A percentile compares a stretch with the other conserved stretches of the same genome.
Evolutionary conservation across 2,329 filamentous ascomycete species (phyloP).

Genomic region (Penicillium sp.): DNA sequence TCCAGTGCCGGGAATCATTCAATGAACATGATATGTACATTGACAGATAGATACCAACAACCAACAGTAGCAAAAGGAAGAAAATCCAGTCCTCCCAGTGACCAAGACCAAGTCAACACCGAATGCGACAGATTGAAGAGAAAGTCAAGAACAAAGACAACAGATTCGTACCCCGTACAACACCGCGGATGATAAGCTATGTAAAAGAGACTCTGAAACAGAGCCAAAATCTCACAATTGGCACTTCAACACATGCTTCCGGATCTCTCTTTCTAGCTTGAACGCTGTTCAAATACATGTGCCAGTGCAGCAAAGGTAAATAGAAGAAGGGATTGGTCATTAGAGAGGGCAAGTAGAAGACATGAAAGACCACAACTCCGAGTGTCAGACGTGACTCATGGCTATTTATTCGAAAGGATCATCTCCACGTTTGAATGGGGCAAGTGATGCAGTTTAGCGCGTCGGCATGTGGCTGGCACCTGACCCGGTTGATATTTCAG

Average conservation of each 20-base stretch:
- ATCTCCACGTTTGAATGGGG: too few relatives aligned
- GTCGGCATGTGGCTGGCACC: constrained; percentile 31
- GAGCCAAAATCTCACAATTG: constrained; percentile 1
- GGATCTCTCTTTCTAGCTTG: constrained; percentile 7
- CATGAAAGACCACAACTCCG: not conserved
- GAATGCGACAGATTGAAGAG: constrained; percentile 6
- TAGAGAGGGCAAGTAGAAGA: constrained; percentile 11
- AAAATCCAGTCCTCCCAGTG: not conserved
- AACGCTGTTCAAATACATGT: constrained; percentile 18
- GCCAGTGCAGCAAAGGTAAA: constrained; percentile 9
- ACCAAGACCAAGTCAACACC: constrained; percentile 4
- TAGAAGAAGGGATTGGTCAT: constrained; percentile 14
- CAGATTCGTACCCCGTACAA: constrained; percentile 8
- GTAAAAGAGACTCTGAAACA: constrained; percentile 8
- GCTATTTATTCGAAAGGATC: too few relatives aligned
- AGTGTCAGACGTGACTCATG: constrained; percentile 4
- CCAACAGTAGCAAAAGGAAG: not conserved
- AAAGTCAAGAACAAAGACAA: constrained; percentile 1
- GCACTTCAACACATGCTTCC: constrained; percentile 3
- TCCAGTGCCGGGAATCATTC: too few relatives aligned
- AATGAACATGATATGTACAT: constrained; percentile 8
- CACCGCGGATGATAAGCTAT: constrained; percentile 11
- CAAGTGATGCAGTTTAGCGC: constrained; percentile 19
- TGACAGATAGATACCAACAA: constrained; percentile 1
- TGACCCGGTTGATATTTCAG: constrained; percentile 26